Conservation (phyloP, 805 yeast species). For the Candida sphagnicola region DNA sequence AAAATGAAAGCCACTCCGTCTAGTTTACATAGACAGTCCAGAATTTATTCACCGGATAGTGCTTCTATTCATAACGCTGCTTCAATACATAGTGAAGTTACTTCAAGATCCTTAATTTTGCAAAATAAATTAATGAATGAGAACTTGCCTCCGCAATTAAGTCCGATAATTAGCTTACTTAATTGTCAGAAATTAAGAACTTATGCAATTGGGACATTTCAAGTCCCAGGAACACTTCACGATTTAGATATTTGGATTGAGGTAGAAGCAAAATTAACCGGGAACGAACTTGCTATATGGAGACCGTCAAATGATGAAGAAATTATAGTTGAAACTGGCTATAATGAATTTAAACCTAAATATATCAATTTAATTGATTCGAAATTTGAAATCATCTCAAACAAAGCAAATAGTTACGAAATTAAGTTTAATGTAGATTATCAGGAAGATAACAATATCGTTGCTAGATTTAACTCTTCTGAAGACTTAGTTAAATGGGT, state of each 20-base stretch:
- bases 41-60: slow-evolving; percentile 17
- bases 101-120: slow-evolving; percentile 10
- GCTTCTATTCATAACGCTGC: slow-evolving; percentile 6
- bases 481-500: slow-evolving; percentile 35
- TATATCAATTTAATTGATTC: slow-evolving; percentile 51
- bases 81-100: slow-evolving; percentile 6
- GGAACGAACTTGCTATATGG: slow-evolving; percentile 53
- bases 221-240: slow-evolving; percentile 19
- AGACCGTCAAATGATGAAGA: slow-evolving; percentile 26
- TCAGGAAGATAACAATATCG: slow-evolving; percentile 18
- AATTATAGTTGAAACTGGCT: slow-evolving; percentile 18
- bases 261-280: slow-evolving; percentile 41
- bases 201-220: slow-evolving; percentile 52
- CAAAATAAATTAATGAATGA: slow-evolving; percentile 19
- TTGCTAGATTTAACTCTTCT: slow-evolving; percentile 19
- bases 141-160: slow-evolving; percentile 55
- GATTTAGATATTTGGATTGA: slow-evolving; percentile 27
- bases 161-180: slow-evolving; percentile 68
- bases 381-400: slow-evolving; percentile 11
- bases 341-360: slow-evolving; percentile 44
- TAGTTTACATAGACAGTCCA: slow-evolving; percentile 28
- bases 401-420: slow-evolving; percentile 11
- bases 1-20: slow-evolving; percentile 30
- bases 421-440: slow-evolving; percentile 27
- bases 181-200: slow-evolving; percentile 66